phyloP scores from a whole-genome alignment of 2,329 filamentous ascomycete species.

The Colletotrichum orbiculare region DNA sequence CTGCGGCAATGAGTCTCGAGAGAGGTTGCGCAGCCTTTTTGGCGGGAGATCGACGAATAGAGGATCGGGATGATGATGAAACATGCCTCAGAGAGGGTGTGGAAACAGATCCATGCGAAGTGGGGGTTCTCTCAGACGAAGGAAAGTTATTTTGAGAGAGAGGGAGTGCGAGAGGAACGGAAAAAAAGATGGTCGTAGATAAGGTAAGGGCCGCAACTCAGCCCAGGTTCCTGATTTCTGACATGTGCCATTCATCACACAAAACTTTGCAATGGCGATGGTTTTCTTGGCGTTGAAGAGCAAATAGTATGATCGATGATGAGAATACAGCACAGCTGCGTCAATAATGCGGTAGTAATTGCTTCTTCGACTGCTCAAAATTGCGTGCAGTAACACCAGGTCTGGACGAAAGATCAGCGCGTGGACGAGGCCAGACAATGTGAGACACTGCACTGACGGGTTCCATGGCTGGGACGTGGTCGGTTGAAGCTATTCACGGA shows the following conservation, averaged over 20 bases:
- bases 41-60: slow-evolving; percentile 35
- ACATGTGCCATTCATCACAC: not conserved
- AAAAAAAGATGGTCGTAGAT: not conserved
- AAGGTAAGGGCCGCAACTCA: not conserved
- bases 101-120: slow-evolving; percentile 34
- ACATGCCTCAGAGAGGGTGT: slow-evolving; percentile 32
- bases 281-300: not conserved
- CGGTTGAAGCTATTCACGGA: slow-evolving; percentile 31
- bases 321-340: too few species aligned
- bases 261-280: not conserved
- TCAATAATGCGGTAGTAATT: not conserved
- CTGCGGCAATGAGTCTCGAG: not conserved
- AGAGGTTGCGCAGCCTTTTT: not conserved
- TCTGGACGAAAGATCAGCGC: not conserved
- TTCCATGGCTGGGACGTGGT: slow-evolving; percentile 4
- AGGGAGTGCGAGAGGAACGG: not conserved
- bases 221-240: not conserved
- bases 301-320: too few species aligned
- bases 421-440: not conserved
- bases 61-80: slow-evolving; percentile 26
- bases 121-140: slow-evolving; percentile 24
- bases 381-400: not conserved
- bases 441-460: slow-evolving; percentile 27
- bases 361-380: not conserved
- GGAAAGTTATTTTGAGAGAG: slow-evolving; percentile 20